A percentile compares a stretch with the other conserved stretches of the same genome.
phyloP scores from a whole-genome alignment of 2,329 filamentous ascomycete genomes.

The Claviceps citrina region DNA sequence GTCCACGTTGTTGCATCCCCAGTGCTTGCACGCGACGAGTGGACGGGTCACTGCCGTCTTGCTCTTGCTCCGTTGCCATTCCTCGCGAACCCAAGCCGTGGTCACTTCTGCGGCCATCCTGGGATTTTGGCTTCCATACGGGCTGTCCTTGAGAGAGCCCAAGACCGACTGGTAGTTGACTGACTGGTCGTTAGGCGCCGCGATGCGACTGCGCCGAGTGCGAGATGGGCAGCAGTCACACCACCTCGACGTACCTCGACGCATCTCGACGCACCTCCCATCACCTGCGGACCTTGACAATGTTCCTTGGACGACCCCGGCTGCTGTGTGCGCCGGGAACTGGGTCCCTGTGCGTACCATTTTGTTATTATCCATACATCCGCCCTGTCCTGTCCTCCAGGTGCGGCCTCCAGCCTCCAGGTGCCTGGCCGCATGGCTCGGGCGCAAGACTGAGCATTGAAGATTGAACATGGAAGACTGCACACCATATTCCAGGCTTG shows the following conservation, averaged over 20 bases:
- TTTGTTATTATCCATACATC: not conserved
- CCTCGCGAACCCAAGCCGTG: not conserved
- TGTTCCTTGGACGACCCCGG: not conserved
- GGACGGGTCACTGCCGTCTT: not conserved
- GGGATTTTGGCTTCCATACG: too few relatives aligned
- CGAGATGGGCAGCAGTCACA: constrained; percentile 4
- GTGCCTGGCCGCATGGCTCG: too few relatives aligned
- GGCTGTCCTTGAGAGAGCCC: too few relatives aligned
- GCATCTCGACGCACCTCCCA: not conserved
- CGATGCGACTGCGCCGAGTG: constrained; percentile 3
- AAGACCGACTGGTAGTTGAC: too few relatives aligned
- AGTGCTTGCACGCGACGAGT: not conserved
- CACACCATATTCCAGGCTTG: too few relatives aligned
- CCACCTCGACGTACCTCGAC: constrained; percentile 1
- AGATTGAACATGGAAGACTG: not conserved
- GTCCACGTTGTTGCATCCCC: not conserved
- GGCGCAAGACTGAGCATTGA: too few relatives aligned
- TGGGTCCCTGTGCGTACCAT: not conserved
- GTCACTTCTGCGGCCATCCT: not conserved
- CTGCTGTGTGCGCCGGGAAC: not conserved
- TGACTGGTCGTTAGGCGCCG: constrained; percentile 2
- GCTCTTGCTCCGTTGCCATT: not conserved
- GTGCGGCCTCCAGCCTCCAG: too few relatives aligned
- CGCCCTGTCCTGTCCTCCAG: not conserved
- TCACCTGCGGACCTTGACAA: not conserved